Conservation (phyloP, 2,329 filamentous ascomycete species). For the Claviceps purpurea region DNA sequence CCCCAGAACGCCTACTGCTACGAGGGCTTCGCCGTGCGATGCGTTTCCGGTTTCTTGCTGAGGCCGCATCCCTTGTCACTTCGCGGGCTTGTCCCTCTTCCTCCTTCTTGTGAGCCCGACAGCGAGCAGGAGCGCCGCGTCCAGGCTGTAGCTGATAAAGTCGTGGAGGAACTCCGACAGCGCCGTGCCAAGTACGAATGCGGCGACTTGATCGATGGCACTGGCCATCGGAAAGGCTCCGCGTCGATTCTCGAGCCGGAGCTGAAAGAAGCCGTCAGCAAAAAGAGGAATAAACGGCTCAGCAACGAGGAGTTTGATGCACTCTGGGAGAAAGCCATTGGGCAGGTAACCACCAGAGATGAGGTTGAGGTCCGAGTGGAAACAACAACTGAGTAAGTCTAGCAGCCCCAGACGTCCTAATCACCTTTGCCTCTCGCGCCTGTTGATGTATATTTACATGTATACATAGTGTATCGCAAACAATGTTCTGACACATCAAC, state of each 20-base stretch:
- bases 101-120: conserved; percentile 89
- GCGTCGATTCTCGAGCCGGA: conserved; percentile 54
- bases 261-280: conserved; percentile 62
- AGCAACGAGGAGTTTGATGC: conserved; percentile 84
- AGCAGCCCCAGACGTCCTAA: conserved; percentile 7
- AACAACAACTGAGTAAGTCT: conserved; percentile 36
- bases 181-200: conserved; percentile 85
- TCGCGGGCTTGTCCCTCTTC: conserved; percentile 66
- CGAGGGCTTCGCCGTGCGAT: conserved; percentile 60
- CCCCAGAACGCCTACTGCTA: conserved; percentile 85
- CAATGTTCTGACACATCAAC: conserved; percentile 47
- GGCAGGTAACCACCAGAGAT: conserved; percentile 52
- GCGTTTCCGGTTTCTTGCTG: conserved; percentile 77
- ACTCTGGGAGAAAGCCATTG: conserved; percentile 62
- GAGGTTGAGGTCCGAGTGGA: conserved; percentile 38
- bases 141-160: conserved; percentile 75
- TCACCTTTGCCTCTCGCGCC: background rate
- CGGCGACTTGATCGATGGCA: conserved; percentile 52
- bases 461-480: background rate
- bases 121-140: conserved; percentile 82
- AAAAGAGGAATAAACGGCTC: conserved; percentile 71
- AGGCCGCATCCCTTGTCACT: conserved; percentile 74
- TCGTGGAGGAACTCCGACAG: conserved; percentile 73
- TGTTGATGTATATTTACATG: no score
- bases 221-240: conserved; percentile 43